phyloP scores from a whole-genome alignment of 169 alveolate genomes.

The Cryptosporidium viatorum region DNA sequence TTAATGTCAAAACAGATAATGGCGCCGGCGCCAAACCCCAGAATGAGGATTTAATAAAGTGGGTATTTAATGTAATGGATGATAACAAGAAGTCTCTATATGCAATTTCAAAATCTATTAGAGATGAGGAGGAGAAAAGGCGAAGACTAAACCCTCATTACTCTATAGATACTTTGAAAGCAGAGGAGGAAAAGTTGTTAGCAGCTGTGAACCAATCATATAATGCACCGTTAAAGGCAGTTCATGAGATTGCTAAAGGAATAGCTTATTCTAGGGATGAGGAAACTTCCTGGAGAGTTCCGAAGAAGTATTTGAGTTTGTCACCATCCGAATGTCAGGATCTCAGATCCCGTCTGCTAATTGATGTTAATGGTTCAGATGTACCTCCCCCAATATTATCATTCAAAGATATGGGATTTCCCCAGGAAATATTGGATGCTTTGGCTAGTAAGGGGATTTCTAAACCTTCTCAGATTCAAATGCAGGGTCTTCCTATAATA shows the following conservation, averaged over 20 bases:
- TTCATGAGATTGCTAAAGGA: conserved; percentile 82
- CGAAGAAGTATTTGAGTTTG: conserved; percentile 78
- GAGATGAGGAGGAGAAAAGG: conserved; percentile 52
- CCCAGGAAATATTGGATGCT: conserved; percentile 85
- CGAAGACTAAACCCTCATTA: conserved; percentile 27
- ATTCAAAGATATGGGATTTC: conserved; percentile 92
- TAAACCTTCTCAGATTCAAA: conserved; percentile 94
- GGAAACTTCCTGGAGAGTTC: conserved; percentile 81
- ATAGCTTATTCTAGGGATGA: conserved; percentile 73
- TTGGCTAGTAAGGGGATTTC: conserved; percentile 87
- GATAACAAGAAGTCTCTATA: conserved; percentile 40
- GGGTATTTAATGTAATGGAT: conserved; percentile 20
- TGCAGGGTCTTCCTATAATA: conserved; percentile 91
- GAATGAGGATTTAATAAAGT: conserved; percentile 10
- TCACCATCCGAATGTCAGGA: conserved; percentile 76
- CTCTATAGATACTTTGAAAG: conserved; percentile 30
- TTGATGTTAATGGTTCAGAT: conserved; percentile 89
- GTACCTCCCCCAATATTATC: conserved; percentile 93
- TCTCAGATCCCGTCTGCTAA: conserved; percentile 82
- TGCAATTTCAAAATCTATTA: conserved; percentile 30
- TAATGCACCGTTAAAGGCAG: conserved; percentile 77
- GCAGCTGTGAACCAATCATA: conserved; percentile 63
- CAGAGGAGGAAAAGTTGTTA: conserved; percentile 52
- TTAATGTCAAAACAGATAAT: background rate
- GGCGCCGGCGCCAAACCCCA: background rate